Base-by-base conservation (phyloP, 306 rosid species). In the Canavalia gladiata region DNA sequence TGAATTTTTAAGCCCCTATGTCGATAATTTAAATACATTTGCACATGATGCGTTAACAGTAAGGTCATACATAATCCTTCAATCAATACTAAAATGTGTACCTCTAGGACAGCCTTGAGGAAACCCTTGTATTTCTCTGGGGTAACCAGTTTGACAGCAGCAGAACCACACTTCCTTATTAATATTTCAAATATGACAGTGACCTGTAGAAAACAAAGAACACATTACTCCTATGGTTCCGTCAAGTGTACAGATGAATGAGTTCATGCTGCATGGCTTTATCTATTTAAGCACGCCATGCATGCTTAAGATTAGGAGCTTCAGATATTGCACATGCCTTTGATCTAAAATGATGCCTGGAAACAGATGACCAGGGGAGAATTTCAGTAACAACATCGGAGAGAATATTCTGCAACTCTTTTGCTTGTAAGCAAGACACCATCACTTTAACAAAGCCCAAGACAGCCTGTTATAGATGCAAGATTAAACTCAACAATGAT, bases 381-480 rank as follows among this genome's bases (percentile, higher is more conserved):
- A 85, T 87, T 74, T 81, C 92, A 75, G 80, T 52, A 81, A 89
- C 83, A 71, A 91, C 74, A 79, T 90, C 92, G 25, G 90, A 79
- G 66, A 93, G 89, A 87, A 90, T 85, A 75, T 74, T 82, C 75
- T 86, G 98, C 84, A 95, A 87, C 59, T 83, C 85, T 47, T 81
- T 84, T 55, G 94, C 90, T 79, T 83, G 84, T 79, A 93, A 81
- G 82, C 87, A 83, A 79, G 96, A 95, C 46, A 90, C 99, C 68
- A 93, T 31, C 79, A 93, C 99, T 91, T 95, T 95, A 82, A 93
- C 90, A 79, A 95, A 93, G 54, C 98, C 99, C 90, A 95, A 83
- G 77, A 88, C 97, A 84, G 99, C 98, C 99, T 95, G 90, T 85
- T 64, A 67, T n/a, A 79, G 68, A 85, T 30, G 69, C 6, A 76